phyloP scores from a whole-genome alignment of 805 yeast genomes.

The Lipomyces oligophaga region DNA sequence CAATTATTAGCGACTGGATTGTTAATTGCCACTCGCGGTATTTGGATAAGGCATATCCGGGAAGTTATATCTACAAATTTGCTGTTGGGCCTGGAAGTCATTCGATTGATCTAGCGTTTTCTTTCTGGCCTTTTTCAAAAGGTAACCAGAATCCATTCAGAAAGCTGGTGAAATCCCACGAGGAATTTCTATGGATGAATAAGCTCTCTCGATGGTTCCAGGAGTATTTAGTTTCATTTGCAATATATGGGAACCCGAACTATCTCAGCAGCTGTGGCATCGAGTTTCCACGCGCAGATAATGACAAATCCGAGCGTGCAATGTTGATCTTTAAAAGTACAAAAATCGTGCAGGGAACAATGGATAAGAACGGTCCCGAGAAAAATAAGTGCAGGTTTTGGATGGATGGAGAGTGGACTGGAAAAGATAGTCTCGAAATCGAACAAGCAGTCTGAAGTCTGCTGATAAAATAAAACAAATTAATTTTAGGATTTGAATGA shows the following conservation, averaged over 20 bases:
- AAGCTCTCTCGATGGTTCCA: conserved; percentile 19
- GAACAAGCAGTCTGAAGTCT: not conserved
- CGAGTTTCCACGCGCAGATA: conserved; percentile 11
- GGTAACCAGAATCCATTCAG: not conserved
- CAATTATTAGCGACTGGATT: conserved; percentile 24
- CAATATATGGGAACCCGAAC: conserved; percentile 24
- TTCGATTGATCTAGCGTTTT: conserved; percentile 15
- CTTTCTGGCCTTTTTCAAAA: conserved; percentile 12
- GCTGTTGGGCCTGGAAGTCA: conserved; percentile 25
- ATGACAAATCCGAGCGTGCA: conserved; percentile 3
- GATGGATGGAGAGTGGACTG: conserved; percentile 26
- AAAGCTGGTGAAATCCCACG: not conserved
- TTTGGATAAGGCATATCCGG: conserved; percentile 9
- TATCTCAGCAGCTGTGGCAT: not conserved
- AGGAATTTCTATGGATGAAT: conserved; percentile 7
- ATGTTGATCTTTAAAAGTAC: conserved; percentile 14
- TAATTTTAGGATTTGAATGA: too few relatives aligned
- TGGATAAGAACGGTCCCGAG: conserved; percentile 13
- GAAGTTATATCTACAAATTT: conserved; percentile 14
- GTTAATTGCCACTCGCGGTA: conserved; percentile 16
- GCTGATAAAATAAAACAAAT: not conserved
- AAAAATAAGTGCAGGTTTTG: conserved; percentile 14
- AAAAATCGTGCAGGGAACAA: not conserved
- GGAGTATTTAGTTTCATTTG: conserved; percentile 18
- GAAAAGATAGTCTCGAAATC: too few relatives aligned